Conservation (phyloP, 257 asterid genomes). For the Plantago elongata region DNA sequence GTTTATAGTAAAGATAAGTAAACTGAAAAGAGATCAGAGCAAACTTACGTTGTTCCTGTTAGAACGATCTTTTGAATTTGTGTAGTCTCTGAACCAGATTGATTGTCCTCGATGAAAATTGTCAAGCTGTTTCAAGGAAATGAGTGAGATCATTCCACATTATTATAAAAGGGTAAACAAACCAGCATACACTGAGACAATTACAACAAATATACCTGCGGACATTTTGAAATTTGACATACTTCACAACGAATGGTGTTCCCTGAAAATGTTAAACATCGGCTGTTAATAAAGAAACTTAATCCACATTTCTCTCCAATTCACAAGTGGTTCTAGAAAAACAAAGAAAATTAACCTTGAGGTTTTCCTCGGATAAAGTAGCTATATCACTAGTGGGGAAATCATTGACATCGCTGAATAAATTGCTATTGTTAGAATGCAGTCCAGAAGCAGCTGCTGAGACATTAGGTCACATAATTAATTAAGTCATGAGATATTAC, state of each 20-base stretch:
- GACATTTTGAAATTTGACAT: slow-evolving; percentile 82
- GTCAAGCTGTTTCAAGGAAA: slow-evolving; percentile 59
- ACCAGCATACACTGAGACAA: neutral
- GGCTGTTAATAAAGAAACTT: too few species aligned
- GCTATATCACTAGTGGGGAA: slow-evolving; percentile 65
- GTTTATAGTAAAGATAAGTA: neutral
- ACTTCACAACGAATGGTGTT: slow-evolving; percentile 59
- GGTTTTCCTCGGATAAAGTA: slow-evolving; percentile 66
- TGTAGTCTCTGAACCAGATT: slow-evolving; percentile 72
- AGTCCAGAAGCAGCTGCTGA: neutral
- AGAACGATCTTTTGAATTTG: slow-evolving; percentile 84
- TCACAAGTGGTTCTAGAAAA: slow-evolving; percentile 2
- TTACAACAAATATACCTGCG: slow-evolving; percentile 49
- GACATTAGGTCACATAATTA: slow-evolving; percentile 1
- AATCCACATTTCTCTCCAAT: neutral
- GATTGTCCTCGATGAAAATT: slow-evolving; percentile 92
- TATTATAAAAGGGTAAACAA: slow-evolving; percentile 8
- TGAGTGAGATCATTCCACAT: slow-evolving; percentile 11
- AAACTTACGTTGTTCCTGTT: slow-evolving; percentile 84
- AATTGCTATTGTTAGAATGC: slow-evolving; percentile 13
- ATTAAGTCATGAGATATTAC: slow-evolving; percentile 34
- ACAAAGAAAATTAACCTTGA: slow-evolving; percentile 54
- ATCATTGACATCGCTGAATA: slow-evolving; percentile 68
- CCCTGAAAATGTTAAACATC: slow-evolving; percentile 38
- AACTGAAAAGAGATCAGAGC: neutral